These are phyloP conservation scores for Schwanniomyces yamadae DNA, from an alignment of 805 yeast genomes.

Conservation along the genomic window DNA sequence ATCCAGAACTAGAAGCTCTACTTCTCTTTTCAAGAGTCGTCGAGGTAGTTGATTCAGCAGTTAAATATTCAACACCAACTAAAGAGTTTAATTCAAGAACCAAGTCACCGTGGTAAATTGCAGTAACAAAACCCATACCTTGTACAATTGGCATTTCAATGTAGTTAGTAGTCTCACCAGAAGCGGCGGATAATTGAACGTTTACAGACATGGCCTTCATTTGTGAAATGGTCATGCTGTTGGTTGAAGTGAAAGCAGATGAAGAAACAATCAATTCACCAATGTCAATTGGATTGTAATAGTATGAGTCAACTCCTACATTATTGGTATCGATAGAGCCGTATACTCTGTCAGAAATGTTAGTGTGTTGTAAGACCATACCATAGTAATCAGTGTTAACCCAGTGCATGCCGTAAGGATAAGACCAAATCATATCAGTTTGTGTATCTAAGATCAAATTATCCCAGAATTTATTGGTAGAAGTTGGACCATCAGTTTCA, in stretches of 20 bases:
- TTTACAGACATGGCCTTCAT: conserved; percentile 52
- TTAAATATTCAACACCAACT: conserved; percentile 21
- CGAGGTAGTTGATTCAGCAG: conserved; percentile 25
- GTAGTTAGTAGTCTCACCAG: conserved; percentile 33
- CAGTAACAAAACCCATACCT: conserved; percentile 83
- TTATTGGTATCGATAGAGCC: conserved; percentile 49
- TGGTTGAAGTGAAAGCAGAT: conserved; percentile 40
- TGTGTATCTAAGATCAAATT: conserved; percentile 61
- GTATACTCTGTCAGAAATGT: conserved; percentile 39
- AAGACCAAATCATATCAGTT: conserved; percentile 54
- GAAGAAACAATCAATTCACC: conserved; percentile 60
- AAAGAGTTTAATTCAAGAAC: conserved; percentile 43
- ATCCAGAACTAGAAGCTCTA: conserved; percentile 30
- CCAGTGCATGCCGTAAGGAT: conserved; percentile 68
- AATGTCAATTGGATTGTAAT: conserved; percentile 54
- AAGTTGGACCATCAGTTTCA: conserved; percentile 42
- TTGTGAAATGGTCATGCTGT: conserved; percentile 42
- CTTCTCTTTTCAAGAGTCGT: conserved; percentile 20
- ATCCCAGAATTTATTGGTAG: conserved; percentile 76
- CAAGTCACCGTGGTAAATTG: conserved; percentile 49
- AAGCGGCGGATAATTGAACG: conserved; percentile 37
- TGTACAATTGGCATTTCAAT: conserved; percentile 64
- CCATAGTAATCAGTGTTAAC: conserved; percentile 48
- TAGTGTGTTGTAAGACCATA: conserved; percentile 60
- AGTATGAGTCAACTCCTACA: conserved; percentile 44